Evolutionary conservation across 1,284 basidiomycete species (phyloP).

Genomic region (Ustilago loliicola): DNA sequence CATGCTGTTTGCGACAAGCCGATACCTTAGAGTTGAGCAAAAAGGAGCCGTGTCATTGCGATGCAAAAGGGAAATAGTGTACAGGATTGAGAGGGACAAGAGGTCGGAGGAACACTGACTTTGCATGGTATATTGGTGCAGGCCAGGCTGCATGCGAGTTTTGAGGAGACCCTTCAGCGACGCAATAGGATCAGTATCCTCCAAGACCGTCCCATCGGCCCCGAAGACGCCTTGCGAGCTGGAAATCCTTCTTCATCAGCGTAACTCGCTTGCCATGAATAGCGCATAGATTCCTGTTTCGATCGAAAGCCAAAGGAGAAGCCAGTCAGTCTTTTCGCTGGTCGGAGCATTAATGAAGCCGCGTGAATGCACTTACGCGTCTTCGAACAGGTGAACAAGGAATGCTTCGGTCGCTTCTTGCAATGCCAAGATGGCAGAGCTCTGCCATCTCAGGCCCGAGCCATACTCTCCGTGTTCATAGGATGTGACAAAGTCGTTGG

Average conservation of each 20-base stretch:
- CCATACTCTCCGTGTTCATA: constrained; percentile 62
- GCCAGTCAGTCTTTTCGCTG: neutral
- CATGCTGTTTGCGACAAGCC: neutral
- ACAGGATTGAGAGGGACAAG: neutral
- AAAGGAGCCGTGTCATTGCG: neutral
- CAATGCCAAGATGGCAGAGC: constrained; percentile 67
- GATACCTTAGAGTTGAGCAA: constrained; percentile 1
- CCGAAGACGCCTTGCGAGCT: constrained; percentile 67
- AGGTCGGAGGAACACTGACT: neutral
- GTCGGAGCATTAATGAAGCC: neutral
- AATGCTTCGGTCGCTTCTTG: constrained; percentile 70
- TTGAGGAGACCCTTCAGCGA: neutral
- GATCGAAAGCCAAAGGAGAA: neutral
- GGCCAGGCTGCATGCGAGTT: neutral
- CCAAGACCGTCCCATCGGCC: constrained; percentile 70
- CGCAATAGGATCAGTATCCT: constrained; percentile 35
- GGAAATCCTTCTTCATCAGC: constrained; percentile 70
- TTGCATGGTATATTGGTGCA: neutral
- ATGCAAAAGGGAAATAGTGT: constrained; percentile 1
- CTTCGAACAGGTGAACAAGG: constrained; percentile 69
- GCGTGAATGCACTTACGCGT: constrained; percentile 60
- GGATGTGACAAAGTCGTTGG: constrained; percentile 67
- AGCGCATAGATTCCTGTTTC: constrained; percentile 65
- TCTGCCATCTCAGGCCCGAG: constrained; percentile 68
- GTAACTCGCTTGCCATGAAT: constrained; percentile 69